phyloP scores from a whole-genome alignment of 2,329 filamentous ascomycete species.

The Penicillium sp. region DNA sequence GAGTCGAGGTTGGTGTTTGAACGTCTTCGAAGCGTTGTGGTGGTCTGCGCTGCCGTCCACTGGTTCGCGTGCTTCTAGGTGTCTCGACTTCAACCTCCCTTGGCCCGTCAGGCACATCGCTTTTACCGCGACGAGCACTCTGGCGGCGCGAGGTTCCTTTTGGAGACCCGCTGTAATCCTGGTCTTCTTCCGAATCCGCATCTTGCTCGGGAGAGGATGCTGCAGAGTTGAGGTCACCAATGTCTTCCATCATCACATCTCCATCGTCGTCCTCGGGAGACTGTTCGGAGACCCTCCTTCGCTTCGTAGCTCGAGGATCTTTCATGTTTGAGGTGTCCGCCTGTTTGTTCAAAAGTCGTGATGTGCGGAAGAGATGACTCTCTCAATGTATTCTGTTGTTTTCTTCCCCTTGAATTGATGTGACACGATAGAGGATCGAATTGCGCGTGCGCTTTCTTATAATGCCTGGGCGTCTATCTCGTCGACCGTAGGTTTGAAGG shows the following conservation, averaged over 20 bases:
- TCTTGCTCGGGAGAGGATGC: conserved; percentile 13
- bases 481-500: too few species aligned
- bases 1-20: conserved; percentile 17
- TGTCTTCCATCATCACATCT: conserved; percentile 26
- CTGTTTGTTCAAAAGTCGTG: not conserved
- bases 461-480: too few species aligned
- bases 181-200: conserved; percentile 13
- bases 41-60: conserved; percentile 31
- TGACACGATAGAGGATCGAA: too few species aligned
- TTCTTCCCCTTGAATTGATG: too few species aligned
- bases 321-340: conserved; percentile 22
- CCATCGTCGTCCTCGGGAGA: conserved; percentile 24
- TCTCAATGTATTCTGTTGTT: too few species aligned
- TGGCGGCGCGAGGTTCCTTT: conserved; percentile 22
- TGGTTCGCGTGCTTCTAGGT: conserved; percentile 26
- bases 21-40: conserved; percentile 28
- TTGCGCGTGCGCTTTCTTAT: too few species aligned
- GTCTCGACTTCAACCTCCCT: conserved; percentile 7
- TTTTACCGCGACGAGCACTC: conserved; percentile 13
- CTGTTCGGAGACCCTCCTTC: conserved; percentile 31
- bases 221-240: conserved; percentile 9
- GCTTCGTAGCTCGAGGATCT: conserved; percentile 31
- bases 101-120: conserved; percentile 5
- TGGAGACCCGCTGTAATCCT: conserved; percentile 13
- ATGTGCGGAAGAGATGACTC: too few species aligned